Evolutionary conservation across 2,329 filamentous ascomycete species (phyloP).

Genomic region (Ascochyta koolunga): DNA sequence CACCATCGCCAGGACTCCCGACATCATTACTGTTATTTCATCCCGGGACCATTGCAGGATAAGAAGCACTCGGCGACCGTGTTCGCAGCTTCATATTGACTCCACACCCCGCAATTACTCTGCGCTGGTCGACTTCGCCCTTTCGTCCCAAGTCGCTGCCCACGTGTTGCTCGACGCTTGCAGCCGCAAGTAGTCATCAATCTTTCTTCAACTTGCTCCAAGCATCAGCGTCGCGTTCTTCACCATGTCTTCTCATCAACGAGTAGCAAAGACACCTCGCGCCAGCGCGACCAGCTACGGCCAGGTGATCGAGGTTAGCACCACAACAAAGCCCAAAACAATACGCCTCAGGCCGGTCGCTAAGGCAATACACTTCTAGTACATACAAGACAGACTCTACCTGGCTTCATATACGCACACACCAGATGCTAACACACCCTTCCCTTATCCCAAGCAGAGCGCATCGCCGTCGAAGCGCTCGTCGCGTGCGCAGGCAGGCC

Average conservation of each 20-base stretch:
- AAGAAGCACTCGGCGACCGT: slow-evolving; percentile 28
- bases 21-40: slow-evolving; percentile 49
- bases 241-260: slow-evolving; percentile 35
- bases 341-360: slow-evolving; percentile 22
- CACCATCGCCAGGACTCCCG: slow-evolving; percentile 23
- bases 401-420: slow-evolving; percentile 87
- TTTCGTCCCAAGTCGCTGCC: slow-evolving; percentile 27
- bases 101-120: slow-evolving; percentile 14
- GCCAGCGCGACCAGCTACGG: slow-evolving; percentile 65
- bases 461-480: slow-evolving; percentile 78
- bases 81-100: slow-evolving; percentile 26
- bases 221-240: neutral
- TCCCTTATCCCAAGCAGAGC: slow-evolving; percentile 76
- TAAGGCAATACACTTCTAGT: slow-evolving; percentile 20
- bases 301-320: slow-evolving; percentile 93
- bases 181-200: slow-evolving; percentile 16
- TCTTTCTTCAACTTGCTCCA: slow-evolving; percentile 1
- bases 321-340: slow-evolving; percentile 44
- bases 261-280: slow-evolving; percentile 39
- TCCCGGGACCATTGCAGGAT: slow-evolving; percentile 26
- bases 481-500: slow-evolving; percentile 66
- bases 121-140: slow-evolving; percentile 24
- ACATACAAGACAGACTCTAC: slow-evolving; percentile 80
- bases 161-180: slow-evolving; percentile 16
- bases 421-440: slow-evolving; percentile 80